Base-by-base conservation (phyloP, 306 rosid genomes). In the Rosa persica region DNA sequence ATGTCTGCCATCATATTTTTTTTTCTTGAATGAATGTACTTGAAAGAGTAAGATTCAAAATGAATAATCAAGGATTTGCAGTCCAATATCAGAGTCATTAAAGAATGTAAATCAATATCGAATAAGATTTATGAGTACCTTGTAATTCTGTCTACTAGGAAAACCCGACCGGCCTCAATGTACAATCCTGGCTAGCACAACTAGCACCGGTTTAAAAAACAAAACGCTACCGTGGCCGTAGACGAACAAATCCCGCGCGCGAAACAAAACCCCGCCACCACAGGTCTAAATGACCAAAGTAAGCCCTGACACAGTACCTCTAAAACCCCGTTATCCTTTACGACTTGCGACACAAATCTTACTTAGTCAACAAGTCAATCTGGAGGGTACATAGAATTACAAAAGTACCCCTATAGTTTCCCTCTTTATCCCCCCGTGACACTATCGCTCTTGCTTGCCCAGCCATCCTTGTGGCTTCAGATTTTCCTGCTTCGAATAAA, bases 401-500 rank as follows among this genome's bases (percentile, higher is more conserved):
- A 17, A 80, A 77, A 55, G 39, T 55, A 62, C 76, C 85, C 89
- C 82, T 73, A 2, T 0, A 4, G 46, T 20, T 58, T 23, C 68
- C 3, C 46, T 65, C 46, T 38, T 20, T 36, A 3, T 30, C 11
- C 69, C 22, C n/a, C 17, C 11, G 71, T 57, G 66, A 23, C 11
- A 60, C 19, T 2, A 2, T 62, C 68, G 0, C 16, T 0, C 67
- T 30, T 42, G 64, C 7, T n/a, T n/a, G n/a, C 7, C 51, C 40
- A 0, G 36, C 65, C 49, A 20, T 19, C 70, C 55, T 46, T 70
- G 86, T 78, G 87, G 86, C 73, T 58, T 80, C 38, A 60, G 78
- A 30, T 74, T 62, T 62, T 69, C 73, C 83, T 44, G 67, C 40
- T 75, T 15, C 40, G 13, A 12, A 46, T 52, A 10, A 48, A 15